Percentiles rank a stretch among this genome's conserved stretches.
Conservation (phyloP, 1,284 basidiomycete species). For the Trichosporon coremiiforme region DNA sequence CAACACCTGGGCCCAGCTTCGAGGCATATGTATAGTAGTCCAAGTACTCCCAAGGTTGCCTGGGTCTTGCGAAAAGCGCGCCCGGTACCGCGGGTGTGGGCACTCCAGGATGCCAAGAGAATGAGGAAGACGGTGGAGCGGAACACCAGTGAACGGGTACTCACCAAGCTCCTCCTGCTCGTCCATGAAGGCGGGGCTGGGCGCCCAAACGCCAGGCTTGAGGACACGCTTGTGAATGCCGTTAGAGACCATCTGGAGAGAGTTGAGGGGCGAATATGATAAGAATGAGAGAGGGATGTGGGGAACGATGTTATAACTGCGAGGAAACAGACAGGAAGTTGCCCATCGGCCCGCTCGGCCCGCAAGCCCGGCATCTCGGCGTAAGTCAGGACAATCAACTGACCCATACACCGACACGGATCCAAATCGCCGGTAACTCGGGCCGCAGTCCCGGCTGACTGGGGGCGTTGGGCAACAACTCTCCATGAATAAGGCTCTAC, state of each 20-base stretch:
- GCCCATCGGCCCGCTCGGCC: constrained; percentile 7
- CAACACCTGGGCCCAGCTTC: not conserved
- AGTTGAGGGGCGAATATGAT: not conserved
- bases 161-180: constrained; percentile 78
- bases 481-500: not conserved
- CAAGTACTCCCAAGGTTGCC: not conserved
- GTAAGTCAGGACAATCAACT: not conserved
- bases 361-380: constrained; percentile 8
- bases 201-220: constrained; percentile 76
- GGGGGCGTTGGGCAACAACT: too few relatives aligned
- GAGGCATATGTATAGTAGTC: not conserved
- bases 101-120: not conserved
- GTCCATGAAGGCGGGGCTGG: constrained; percentile 82
- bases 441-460: not conserved
- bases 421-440: constrained; percentile 1
- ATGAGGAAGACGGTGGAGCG: not conserved
- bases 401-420: not conserved
- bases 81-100: not conserved
- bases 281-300: not conserved
- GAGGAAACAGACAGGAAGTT: not conserved
- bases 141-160: constrained; percentile 37
- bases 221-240: constrained; percentile 60
- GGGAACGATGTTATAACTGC: not conserved
- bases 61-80: not conserved
- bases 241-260: constrained; percentile 28